Conservation (phyloP, 176 grass and related monocot genomes). For the Olyra latifolia region DNA sequence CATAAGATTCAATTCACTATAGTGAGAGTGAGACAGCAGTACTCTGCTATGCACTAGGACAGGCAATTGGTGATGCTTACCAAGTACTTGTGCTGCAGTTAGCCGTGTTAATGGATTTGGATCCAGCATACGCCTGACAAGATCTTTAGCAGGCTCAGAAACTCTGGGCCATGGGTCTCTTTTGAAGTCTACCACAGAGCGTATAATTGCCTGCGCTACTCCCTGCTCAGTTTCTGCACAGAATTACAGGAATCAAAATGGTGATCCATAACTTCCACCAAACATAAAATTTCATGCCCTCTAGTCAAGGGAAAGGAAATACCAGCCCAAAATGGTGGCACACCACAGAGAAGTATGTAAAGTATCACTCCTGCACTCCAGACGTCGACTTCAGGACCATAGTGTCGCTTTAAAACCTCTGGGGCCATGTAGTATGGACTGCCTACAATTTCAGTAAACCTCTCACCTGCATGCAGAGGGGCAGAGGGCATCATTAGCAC, state of each 20-base stretch:
- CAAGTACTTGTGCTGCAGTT: constrained; percentile 89
- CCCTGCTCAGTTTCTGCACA: constrained; percentile 88
- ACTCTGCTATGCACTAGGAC: neutral
- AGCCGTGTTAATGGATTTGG: constrained; percentile 76
- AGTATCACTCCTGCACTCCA: constrained; percentile 99
- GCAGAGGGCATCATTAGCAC: neutral
- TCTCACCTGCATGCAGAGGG: constrained; percentile 61
- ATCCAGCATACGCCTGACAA: constrained; percentile 86
- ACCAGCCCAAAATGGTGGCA: constrained; percentile 99
- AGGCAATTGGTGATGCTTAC: constrained; percentile 45
- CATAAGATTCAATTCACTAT: constrained; percentile 2
- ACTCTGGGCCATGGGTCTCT: constrained; percentile 95
- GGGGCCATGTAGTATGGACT: constrained; percentile 99
- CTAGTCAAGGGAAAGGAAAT: constrained; percentile 21
- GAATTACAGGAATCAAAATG: constrained; percentile 20
- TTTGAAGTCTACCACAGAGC: constrained; percentile 81
- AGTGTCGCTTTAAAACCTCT: constrained; percentile 93
- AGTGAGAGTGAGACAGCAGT: neutral
- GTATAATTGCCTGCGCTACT: constrained; percentile 93
- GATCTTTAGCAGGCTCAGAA: constrained; percentile 95
- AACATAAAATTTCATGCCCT: neutral
- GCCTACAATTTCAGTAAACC: constrained; percentile 89
- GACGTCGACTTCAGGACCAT: constrained; percentile 94
- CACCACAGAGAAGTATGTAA: constrained; percentile 93
- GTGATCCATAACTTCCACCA: neutral